A percentile compares a stretch with the other conserved stretches of the same genome.
Conservation (phyloP, 441 rosid species). For the Metrosideros polymorpha region DNA sequence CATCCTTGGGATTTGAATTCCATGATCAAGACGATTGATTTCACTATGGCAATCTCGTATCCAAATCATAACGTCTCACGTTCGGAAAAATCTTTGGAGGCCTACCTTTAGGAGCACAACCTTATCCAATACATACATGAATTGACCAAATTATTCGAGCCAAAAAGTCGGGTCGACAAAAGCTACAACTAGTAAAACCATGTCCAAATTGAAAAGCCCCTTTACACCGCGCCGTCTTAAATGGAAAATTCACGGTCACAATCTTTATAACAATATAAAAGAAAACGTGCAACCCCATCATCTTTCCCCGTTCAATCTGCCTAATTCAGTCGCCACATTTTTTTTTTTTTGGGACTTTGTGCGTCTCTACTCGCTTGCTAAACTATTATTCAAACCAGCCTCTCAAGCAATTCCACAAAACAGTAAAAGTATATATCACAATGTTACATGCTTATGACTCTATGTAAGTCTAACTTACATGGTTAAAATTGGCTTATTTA, state of each 20-base stretch:
- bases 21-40: not conserved
- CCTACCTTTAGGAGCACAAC: not conserved
- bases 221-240: not conserved
- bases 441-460: not conserved
- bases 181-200: fast-evolving
- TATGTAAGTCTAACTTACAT: not conserved
- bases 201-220: not conserved
- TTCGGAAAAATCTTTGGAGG: not conserved
- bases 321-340: not conserved
- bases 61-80: fast-evolving
- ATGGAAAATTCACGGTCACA: not conserved
- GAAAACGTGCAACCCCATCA: not conserved
- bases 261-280: not conserved
- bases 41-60: not conserved
- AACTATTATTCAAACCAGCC: not conserved
- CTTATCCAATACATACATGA: not conserved
- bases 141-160: not conserved
- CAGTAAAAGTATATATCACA: not conserved
- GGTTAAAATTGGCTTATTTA: not conserved
- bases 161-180: not conserved
- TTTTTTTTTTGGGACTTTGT: not conserved
- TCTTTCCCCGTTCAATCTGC: not conserved
- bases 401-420: not conserved
- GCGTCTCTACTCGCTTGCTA: not conserved
- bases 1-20: not conserved